These are phyloP conservation scores for Aspergillus sparsus DNA, from an alignment of 495 filamentous ascomycete species.

Conservation along the genomic window DNA sequence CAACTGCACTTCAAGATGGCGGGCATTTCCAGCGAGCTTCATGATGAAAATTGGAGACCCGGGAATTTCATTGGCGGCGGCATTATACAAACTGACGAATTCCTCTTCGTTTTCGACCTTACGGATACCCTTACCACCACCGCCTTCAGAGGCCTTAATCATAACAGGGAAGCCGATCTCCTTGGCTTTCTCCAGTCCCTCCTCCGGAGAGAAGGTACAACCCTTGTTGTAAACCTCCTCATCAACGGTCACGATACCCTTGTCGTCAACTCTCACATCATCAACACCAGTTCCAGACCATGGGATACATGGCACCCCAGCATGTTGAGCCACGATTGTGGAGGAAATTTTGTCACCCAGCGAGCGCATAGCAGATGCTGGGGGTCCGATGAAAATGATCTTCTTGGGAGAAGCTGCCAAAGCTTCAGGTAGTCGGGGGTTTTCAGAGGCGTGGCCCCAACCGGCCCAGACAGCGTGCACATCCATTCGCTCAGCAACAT, in stretches of 20 bases:
- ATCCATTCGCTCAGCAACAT: slow-evolving; percentile 97
- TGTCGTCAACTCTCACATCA: slow-evolving; percentile 70
- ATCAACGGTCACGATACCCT: slow-evolving; percentile 89
- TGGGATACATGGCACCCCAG: slow-evolving; percentile 94
- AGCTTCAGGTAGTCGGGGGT: slow-evolving; percentile 94
- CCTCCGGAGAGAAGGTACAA: slow-evolving; percentile 82
- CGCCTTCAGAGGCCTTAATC: slow-evolving; percentile 99
- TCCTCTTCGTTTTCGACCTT: slow-evolving; percentile 87
- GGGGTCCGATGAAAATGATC: slow-evolving; percentile 98
- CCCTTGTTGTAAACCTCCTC: slow-evolving; percentile 87
- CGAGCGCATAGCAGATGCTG: slow-evolving; percentile 97
- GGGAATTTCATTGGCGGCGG: slow-evolving; percentile 96
- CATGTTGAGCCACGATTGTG: slow-evolving; percentile 98
- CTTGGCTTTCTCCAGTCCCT: slow-evolving; percentile 82
- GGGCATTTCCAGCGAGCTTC: slow-evolving; percentile 95
- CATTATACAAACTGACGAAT: slow-evolving; percentile 85
- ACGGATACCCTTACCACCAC: slow-evolving; percentile 98
- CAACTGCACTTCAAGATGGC: slow-evolving; percentile 96
- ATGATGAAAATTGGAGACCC: slow-evolving; percentile 99
- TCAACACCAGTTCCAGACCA: slow-evolving; percentile 96
- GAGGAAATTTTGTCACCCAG: slow-evolving; percentile 99
- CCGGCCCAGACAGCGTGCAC: slow-evolving; percentile 99
- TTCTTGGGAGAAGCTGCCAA: slow-evolving; percentile 94
- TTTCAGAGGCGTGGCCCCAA: slow-evolving; percentile 99
- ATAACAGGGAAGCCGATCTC: slow-evolving; percentile 98